Conservation (phyloP, 2,329 filamentous ascomycete species). For the Stagonosporopsis tanaceti region DNA sequence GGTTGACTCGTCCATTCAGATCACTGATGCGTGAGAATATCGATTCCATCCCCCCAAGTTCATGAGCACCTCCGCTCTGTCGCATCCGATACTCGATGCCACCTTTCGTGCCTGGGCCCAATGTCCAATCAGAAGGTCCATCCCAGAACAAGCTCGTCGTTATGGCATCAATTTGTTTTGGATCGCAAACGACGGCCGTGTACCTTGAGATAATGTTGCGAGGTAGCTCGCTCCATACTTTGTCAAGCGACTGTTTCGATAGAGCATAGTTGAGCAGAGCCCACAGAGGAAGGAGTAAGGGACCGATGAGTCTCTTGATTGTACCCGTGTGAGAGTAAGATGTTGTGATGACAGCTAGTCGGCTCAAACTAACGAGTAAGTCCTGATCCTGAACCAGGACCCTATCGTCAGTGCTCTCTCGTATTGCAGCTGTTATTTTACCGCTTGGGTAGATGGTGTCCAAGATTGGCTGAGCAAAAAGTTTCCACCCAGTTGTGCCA, state of each 20-base stretch:
- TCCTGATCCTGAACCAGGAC: slow-evolving; percentile 59
- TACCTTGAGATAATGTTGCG: slow-evolving; percentile 52
- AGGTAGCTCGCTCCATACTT: slow-evolving; percentile 36
- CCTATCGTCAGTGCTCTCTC: slow-evolving; percentile 57
- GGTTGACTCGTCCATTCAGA: slow-evolving; percentile 37
- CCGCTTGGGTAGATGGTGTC: slow-evolving; percentile 57
- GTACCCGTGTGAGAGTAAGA: slow-evolving; percentile 74
- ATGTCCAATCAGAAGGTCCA: slow-evolving; percentile 64
- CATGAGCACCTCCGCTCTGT: slow-evolving; percentile 78
- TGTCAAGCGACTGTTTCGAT: slow-evolving; percentile 36
- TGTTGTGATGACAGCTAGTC: slow-evolving; percentile 64
- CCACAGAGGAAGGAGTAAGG: slow-evolving; percentile 70
- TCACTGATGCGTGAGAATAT: slow-evolving; percentile 69
- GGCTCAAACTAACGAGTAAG: slow-evolving; percentile 61
- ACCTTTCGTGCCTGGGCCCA: slow-evolving; percentile 55
- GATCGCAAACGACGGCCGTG: slow-evolving; percentile 64
- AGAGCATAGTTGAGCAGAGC: slow-evolving; percentile 63
- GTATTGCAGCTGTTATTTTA: slow-evolving; percentile 45
- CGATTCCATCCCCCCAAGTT: slow-evolving; percentile 61
- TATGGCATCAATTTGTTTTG: slow-evolving; percentile 59
- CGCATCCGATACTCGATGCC: slow-evolving; percentile 60
- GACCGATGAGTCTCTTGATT: slow-evolving; percentile 67
- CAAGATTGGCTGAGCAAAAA: slow-evolving; percentile 68
- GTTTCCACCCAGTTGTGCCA: slow-evolving; percentile 67
- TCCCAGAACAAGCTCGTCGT: slow-evolving; percentile 64